phyloP scores from a whole-genome alignment of 2,329 filamentous ascomycete species.

The Exserohilum rostratum region DNA sequence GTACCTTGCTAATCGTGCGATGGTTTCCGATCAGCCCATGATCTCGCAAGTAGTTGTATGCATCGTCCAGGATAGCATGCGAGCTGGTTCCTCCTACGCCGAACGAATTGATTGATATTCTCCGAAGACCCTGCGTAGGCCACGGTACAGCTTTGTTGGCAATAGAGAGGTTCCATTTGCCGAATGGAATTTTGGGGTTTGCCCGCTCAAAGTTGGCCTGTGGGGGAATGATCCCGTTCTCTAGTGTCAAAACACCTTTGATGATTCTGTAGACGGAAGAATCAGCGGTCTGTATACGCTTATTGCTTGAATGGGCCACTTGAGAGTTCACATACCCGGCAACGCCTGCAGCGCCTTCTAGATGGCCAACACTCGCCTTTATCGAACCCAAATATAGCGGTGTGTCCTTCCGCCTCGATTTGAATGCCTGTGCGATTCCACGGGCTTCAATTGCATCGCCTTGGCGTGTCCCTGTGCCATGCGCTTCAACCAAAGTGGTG shows the following conservation, averaged over 20 bases:
- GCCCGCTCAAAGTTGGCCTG: not conserved
- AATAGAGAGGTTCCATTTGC: slow-evolving; percentile 3
- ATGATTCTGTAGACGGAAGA: not conserved
- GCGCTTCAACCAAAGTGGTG: not conserved
- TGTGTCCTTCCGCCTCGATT: not conserved
- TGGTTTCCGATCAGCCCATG: not conserved
- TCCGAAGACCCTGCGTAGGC: slow-evolving; percentile 6
- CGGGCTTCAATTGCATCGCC: slow-evolving; percentile 2
- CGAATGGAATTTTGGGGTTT: slow-evolving; percentile 6
- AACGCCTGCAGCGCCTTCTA: not conserved
- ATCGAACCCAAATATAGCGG: not conserved
- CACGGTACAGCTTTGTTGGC: slow-evolving; percentile 7
- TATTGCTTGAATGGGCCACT: not conserved
- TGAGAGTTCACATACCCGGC: not conserved
- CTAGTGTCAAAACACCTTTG: not conserved
- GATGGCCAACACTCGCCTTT: not conserved
- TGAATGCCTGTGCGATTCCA: not conserved
- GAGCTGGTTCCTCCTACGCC: slow-evolving; percentile 23
- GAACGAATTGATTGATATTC: slow-evolving; percentile 36
- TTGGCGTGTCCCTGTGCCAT: not conserved
- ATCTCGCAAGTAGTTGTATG: not conserved
- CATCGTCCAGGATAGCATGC: slow-evolving; percentile 17
- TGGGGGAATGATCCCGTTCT: slow-evolving; percentile 1
- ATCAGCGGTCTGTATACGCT: not conserved
- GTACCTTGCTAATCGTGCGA: not conserved